A percentile compares a stretch with the other conserved stretches of the same genome.
Conservation (phyloP, 805 yeast species). For the Zygosaccharomyces bailii region DNA sequence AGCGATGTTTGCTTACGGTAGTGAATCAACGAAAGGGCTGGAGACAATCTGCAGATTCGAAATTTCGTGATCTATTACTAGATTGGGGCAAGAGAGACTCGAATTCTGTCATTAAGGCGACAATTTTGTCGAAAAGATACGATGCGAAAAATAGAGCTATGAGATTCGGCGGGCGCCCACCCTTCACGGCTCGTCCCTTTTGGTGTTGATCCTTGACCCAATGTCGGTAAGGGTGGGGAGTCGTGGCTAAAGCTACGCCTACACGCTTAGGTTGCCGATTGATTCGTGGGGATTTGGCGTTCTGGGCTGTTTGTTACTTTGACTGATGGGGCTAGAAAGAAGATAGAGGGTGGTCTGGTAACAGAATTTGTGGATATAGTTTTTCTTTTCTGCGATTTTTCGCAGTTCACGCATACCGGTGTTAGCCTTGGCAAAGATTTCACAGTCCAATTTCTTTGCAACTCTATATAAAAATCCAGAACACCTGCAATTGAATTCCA, state of each 20-base stretch:
- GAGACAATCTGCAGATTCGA: background rate
- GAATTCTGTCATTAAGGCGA: conserved; percentile 3
- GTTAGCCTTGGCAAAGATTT: conserved; percentile 3
- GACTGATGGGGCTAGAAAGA: conserved; percentile 5
- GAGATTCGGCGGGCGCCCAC: conserved; percentile 1
- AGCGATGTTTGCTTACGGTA: conserved; percentile 4
- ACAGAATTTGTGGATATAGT: background rate
- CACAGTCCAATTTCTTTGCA: background rate
- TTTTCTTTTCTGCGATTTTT: conserved; percentile 7
- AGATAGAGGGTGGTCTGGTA: conserved; percentile 4
- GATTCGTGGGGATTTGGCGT: conserved; percentile 9
- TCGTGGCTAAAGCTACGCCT: background rate
- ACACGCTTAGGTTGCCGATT: conserved; percentile 2
- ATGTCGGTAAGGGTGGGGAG: background rate
- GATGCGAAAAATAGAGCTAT: conserved; percentile 4
- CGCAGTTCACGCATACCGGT: conserved; percentile 4
- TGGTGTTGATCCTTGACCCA: conserved; percentile 5
- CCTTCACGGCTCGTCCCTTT: conserved; percentile 5
- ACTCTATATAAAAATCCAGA: conserved; percentile 6
- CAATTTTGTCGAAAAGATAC: conserved; percentile 1
- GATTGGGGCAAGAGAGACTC: conserved; percentile 1
- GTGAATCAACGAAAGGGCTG: conserved; percentile 1
- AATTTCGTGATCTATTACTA: conserved; percentile 7
- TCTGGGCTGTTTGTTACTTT: conserved; percentile 8
- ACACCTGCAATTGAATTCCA: background rate